Base-by-base conservation (phyloP, 1,284 basidiomycete genomes). In the Irpex rosettiformis region DNA sequence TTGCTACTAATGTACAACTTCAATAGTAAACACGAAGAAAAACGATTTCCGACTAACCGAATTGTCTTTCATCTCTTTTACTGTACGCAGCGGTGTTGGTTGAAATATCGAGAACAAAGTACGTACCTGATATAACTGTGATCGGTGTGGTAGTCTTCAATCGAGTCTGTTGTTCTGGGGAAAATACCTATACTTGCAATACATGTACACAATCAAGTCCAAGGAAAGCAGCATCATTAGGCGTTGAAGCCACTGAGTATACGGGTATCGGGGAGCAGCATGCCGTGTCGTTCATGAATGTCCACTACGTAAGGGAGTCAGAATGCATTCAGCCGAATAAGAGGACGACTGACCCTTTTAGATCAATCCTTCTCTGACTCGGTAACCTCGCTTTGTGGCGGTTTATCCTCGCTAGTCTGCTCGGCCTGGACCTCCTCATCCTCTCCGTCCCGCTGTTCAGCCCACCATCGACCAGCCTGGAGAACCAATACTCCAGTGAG, bases 401-500 rank as follows among this genome's bases (percentile, higher is more conserved):
- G 58, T 24, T 52, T 59, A 21, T 61, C 66, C 28, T 49, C 62
- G 37, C 54, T 59, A 42, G 55, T 55, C 28, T 22, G 25, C 22
- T 42, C 58, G 16, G 62, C 66, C 49, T 70, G 67, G 47, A 68
- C 69, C 16, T 69, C 67, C 25, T 73, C 69, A 1, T 70, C 71
- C 28, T 68, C 68, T 18, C 62, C 62, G 60, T 88, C 85, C 6
- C 83, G 77, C 42, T 80, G 82, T 68, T 92, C 89, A 1, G 86
- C 88, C 89, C 89, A 92, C 76, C 85, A 88, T 43, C 90, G 81
- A 48, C 86, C 88, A 0, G 89, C 89, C 73, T 93, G 90, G 27
- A 93, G 79, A 11, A 83, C 82, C 48, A 93, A 75, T 24, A 92
- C 86, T 24, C 90, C 90, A 0, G 91, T 93, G 59, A 93, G 80